Evolutionary conservation across 1,284 basidiomycete genomes (phyloP).

Genomic region (Schizophyllum commune): DNA sequence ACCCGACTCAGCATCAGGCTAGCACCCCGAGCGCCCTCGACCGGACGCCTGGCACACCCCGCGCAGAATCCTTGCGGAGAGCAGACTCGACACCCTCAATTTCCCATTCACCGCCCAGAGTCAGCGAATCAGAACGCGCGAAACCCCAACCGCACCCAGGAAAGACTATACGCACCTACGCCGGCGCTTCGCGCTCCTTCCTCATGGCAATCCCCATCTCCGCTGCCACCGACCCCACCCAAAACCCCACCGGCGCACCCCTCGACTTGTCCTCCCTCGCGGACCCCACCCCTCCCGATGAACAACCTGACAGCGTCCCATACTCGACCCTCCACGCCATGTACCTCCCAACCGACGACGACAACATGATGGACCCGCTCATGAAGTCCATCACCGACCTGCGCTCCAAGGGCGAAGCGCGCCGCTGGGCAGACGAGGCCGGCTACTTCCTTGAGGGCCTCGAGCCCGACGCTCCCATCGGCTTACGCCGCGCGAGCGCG

Average conservation of each 20-base stretch:
- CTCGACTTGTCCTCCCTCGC: constrained; percentile 17
- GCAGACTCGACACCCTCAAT: constrained; percentile 9
- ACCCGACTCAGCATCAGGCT: no score
- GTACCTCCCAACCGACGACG: background rate
- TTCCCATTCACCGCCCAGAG: constrained; percentile 12
- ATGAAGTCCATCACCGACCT: constrained; percentile 70
- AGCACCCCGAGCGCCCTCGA: no score
- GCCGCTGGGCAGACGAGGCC: constrained; percentile 72
- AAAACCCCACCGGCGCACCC: constrained; percentile 20
- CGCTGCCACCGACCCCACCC: constrained; percentile 55
- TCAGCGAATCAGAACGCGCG: constrained; percentile 7
- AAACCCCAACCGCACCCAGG: constrained; percentile 21
- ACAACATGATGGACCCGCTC: constrained; percentile 57
- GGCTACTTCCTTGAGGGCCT: constrained; percentile 78
- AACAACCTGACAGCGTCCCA: constrained; percentile 19
- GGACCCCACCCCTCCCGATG: constrained; percentile 16
- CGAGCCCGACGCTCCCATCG: constrained; percentile 38
- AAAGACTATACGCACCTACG: constrained; percentile 53
- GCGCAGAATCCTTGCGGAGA: background rate
- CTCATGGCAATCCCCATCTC: constrained; percentile 54
- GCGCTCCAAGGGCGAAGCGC: constrained; percentile 67
- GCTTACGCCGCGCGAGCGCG: constrained; percentile 63
- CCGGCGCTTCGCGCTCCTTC: constrained; percentile 69
- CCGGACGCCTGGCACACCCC: no score
- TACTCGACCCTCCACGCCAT: background rate